Evolutionary conservation across 768 basidiomycete species (phyloP).

Genomic region (Gymnopilus junonius): DNA sequence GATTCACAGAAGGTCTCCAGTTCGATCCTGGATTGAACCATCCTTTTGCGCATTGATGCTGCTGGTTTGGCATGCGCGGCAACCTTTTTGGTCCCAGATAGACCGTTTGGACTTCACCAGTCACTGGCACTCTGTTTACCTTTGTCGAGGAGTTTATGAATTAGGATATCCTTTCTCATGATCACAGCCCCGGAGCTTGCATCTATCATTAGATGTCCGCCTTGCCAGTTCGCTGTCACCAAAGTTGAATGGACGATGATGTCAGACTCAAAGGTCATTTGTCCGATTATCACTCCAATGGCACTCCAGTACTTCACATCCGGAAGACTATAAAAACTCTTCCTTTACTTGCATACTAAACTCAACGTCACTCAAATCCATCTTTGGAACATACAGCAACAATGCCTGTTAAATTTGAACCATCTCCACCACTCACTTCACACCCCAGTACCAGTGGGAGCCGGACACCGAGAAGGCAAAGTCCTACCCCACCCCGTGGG

Average conservation of each 20-base stretch:
- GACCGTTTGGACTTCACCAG: no score
- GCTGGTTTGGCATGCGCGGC: no score
- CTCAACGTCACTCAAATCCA: not conserved
- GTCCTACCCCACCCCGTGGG: not conserved
- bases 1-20: no score
- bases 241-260: no score
- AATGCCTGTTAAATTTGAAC: not conserved
- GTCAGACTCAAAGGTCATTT: not conserved
- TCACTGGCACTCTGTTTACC: no score
- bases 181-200: not conserved
- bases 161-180: no score
- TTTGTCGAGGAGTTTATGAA: no score
- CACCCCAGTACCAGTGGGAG: not conserved
- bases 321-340: not conserved
- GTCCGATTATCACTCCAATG: not conserved
- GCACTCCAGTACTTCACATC: not conserved
- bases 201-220: no score
- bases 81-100: no score
- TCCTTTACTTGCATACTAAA: not conserved
- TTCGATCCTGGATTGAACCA: no score
- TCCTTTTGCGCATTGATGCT: not conserved
- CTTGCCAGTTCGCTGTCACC: no score
- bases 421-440: not conserved
- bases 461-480: not conserved
- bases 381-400: not conserved